A percentile compares a stretch with the other conserved stretches of the same genome.
Evolutionary conservation across 2,329 filamentous ascomycete species (phyloP).

Genomic region (Cladobotryum mycophilum): DNA sequence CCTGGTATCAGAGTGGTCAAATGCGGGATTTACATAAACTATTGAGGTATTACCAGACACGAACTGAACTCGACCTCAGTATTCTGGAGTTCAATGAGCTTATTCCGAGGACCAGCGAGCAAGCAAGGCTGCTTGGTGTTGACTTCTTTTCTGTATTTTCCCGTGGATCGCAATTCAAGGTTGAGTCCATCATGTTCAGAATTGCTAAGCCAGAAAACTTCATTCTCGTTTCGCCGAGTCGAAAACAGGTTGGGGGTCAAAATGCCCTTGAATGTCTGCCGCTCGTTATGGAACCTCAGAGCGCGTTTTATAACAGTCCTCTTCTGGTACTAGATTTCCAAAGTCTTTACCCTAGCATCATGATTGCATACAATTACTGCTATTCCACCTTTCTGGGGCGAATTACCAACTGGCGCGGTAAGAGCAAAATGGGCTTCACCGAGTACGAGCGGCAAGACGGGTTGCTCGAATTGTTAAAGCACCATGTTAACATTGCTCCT

Average conservation of each 20-base stretch:
- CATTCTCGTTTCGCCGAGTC: slow-evolving; percentile 79
- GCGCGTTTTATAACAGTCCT: slow-evolving; percentile 86
- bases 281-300: slow-evolving; percentile 95
- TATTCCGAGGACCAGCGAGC: slow-evolving; percentile 83
- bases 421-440: slow-evolving; percentile 89
- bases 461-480: slow-evolving; percentile 69
- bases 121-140: slow-evolving; percentile 84
- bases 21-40: slow-evolving; percentile 66
- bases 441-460: slow-evolving; percentile 74
- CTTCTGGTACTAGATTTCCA: slow-evolving; percentile 92
- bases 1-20: slow-evolving; percentile 69
- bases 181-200: slow-evolving; percentile 97
- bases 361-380: slow-evolving; percentile 99
- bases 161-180: slow-evolving; percentile 94
- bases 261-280: slow-evolving; percentile 93
- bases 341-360: slow-evolving; percentile 90
- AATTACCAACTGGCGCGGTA: slow-evolving; percentile 79
- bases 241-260: slow-evolving; percentile 86
- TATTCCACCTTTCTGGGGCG: slow-evolving; percentile 94
- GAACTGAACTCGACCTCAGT: slow-evolving; percentile 78
- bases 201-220: slow-evolving; percentile 98
- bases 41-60: slow-evolving; percentile 67
- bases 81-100: slow-evolving; percentile 88
- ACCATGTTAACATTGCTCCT: slow-evolving; percentile 85
- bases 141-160: slow-evolving; percentile 97